Evolutionary conservation across 163 green algal genomes (phyloP).

Genomic region (Scenedesmus sp.): DNA sequence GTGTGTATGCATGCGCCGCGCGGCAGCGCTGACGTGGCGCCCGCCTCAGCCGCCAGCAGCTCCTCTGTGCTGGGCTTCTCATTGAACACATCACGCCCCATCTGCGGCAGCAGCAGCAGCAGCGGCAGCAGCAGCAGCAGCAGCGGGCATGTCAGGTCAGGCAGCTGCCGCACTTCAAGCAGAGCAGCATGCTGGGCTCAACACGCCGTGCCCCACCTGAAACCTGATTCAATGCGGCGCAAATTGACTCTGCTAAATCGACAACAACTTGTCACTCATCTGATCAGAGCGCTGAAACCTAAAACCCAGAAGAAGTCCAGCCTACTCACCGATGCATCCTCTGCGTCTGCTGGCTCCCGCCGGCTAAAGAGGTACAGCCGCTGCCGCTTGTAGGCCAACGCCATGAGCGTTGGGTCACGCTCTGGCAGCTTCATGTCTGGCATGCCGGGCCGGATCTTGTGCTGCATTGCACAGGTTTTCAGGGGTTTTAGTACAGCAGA

Average conservation of each 20-base stretch:
- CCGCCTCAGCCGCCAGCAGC: constrained; percentile 61
- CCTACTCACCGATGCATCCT: constrained; percentile 68
- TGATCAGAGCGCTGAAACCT: background rate
- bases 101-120: constrained; percentile 13
- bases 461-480: constrained; percentile 27
- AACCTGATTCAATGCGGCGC: too few relatives aligned
- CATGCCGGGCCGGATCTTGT: constrained; percentile 34
- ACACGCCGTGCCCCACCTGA: too few relatives aligned
- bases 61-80: constrained; percentile 90
- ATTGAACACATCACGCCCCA: constrained; percentile 97
- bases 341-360: constrained; percentile 74
- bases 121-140: background rate
- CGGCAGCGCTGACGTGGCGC: constrained; percentile 67
- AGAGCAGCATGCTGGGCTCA: background rate
- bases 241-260: too few relatives aligned
- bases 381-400: constrained; percentile 85
- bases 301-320: background rate
- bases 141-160: background rate
- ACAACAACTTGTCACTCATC: background rate
- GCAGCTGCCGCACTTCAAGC: background rate
- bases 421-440: constrained; percentile 60
- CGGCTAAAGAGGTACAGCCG: constrained; percentile 95
- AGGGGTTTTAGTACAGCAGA: background rate
- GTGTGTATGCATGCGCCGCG: constrained; percentile 87
- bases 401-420: constrained; percentile 89